Evolutionary conservation across 352 stramenopile genomes (phyloP), one percentile per base, ranked within the genome.

Genomic region (Phytophthora cryptogea): DNA sequence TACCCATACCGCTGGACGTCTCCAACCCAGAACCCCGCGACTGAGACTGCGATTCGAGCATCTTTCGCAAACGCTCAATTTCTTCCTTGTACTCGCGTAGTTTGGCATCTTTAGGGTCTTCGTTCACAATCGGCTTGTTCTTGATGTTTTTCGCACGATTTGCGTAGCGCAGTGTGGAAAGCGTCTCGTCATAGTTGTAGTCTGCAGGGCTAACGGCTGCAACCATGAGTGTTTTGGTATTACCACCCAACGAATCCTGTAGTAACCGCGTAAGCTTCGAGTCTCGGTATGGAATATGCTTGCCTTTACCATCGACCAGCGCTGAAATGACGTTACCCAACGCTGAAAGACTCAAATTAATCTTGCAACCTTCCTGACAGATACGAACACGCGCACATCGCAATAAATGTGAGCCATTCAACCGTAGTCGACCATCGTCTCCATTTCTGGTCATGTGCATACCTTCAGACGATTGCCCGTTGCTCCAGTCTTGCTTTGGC

Each of bases 131-230:
- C 4, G 95, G 94, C 44, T 97, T 97, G 82, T 99, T 99, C 66
- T 98, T 97, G 64, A 99, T 99, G 62, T 98, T 98, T 53, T 98
- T 93, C 31, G 97, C 96, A 1, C 96, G 88, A 57, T 98, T 98
- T 1, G 97, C 97, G 56, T 99, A 99, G 32, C 94, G 89, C 30
- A 99, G 70, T 40, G 97, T 99, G 31, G 89, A 98, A 7, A 98
- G 58, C 3, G 94, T 99, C 60, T 99, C 97, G 59, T 96, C 94
- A 31, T 95, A 96, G 73, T 98, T 98, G 54, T 94, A 96, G 59
- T 98, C 93, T 0, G 93, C 91, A 0, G 97, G 96, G 27, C 90
- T 98, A 10, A 98, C 87, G 28, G 94, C 97, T 0, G 97, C 96
- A 28, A 99, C 84, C 83, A 99, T 99, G 16, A 98, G 73, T 2